Percentiles rank a stretch among this genome's conserved stretches.
Conservation (phyloP, 1,139 yeast species). For the Suhomyces kunorum region DNA sequence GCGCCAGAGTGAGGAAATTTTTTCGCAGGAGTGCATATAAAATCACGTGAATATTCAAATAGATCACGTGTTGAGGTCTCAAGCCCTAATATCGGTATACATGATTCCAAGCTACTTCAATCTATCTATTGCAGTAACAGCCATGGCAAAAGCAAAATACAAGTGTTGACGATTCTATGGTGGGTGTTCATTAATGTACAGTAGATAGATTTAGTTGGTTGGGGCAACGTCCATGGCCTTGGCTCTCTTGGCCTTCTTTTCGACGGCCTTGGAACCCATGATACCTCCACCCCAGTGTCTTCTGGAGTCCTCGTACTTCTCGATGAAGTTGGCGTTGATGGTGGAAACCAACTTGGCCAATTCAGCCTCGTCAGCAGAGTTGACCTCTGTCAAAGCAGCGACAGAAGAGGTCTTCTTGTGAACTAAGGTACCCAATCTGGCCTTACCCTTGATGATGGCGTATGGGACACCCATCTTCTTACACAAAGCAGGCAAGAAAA, state of each 20-base stretch:
- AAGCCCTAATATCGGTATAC: conserved; percentile 19
- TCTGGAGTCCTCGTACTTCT: conserved; percentile 92
- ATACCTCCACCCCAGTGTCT: conserved; percentile 99
- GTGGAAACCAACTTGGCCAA: conserved; percentile 90
- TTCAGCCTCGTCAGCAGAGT: conserved; percentile 90
- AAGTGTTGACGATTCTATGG: neutral
- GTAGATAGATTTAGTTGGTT: conserved; percentile 14
- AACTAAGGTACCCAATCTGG: conserved; percentile 95
- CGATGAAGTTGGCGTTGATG: conserved; percentile 87
- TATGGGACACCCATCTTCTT: conserved; percentile 99
- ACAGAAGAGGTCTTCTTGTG: conserved; percentile 97
- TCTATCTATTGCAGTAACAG: too few species aligned
- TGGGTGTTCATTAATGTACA: conserved; percentile 11
- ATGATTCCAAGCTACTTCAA: too few species aligned
- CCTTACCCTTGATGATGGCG: conserved; percentile 98
- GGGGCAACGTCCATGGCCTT: conserved; percentile 38
- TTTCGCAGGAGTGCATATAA: conserved; percentile 10
- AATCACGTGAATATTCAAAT: conserved; percentile 4
- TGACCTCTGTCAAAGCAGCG: conserved; percentile 95
- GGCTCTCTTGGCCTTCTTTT: conserved; percentile 55
- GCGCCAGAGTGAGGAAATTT: conserved; percentile 11
- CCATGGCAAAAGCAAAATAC: too few species aligned
- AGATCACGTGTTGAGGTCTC: conserved; percentile 15
- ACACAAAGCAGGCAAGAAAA: conserved; percentile 97
- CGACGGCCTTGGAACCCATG: conserved; percentile 91